Percentiles rank a stretch among this genome's conserved stretches.
These are phyloP conservation scores for Lecanicillium sp. DNA, from an alignment of 2,329 filamentous ascomycete genomes.

Conservation along the genomic window DNA sequence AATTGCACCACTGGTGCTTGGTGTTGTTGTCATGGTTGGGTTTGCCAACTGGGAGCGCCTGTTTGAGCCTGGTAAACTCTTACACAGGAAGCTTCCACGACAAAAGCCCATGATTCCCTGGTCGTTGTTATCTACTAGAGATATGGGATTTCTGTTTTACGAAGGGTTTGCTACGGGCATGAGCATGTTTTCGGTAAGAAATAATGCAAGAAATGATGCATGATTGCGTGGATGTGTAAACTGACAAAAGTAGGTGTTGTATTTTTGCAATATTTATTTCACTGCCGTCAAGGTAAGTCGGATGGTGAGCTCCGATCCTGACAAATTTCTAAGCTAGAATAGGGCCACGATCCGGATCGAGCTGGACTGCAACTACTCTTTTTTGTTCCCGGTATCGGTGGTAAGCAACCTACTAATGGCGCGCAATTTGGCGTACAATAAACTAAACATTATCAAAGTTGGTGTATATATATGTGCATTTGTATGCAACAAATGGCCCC, in stretches of 20 bases:
- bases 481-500: conserved; percentile 51
- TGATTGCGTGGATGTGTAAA: conserved; percentile 17
- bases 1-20: conserved; percentile 38
- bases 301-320: not conserved
- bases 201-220: conserved; percentile 11
- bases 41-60: conserved; percentile 46
- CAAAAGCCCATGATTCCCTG: conserved; percentile 59
- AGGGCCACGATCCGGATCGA: conserved; percentile 39
- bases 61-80: conserved; percentile 38
- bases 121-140: conserved; percentile 44
- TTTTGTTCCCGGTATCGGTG: conserved; percentile 32
- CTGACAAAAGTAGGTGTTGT: conserved; percentile 34
- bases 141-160: conserved; percentile 53
- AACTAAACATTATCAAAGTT: conserved; percentile 12
- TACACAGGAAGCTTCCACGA: conserved; percentile 39
- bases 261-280: conserved; percentile 63
- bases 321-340: conserved; percentile 10
- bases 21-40: conserved; percentile 27
- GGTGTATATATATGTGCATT: conserved; percentile 52
- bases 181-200: conserved; percentile 37
- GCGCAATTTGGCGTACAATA: not conserved
- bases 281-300: conserved; percentile 40
- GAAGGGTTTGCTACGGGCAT: conserved; percentile 54
- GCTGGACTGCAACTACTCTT: conserved; percentile 52
- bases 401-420: not conserved